Percentiles rank a stretch among this genome's conserved stretches.
Conservation (phyloP, 1,284 basidiomycete genomes). For the Erythrobasidium hasegawianum region DNA sequence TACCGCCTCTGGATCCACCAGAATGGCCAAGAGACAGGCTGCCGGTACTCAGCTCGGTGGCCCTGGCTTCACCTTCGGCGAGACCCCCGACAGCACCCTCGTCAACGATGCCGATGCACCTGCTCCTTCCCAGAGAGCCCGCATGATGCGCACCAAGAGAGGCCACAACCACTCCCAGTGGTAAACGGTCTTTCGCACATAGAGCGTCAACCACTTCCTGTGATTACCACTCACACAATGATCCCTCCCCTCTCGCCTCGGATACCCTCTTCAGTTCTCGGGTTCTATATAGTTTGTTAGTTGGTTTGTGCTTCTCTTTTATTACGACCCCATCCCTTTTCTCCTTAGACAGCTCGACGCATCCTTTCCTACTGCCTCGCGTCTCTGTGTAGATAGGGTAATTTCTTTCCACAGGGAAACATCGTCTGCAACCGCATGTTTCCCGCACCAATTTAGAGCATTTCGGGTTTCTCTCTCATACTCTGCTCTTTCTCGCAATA, state of each 20-base stretch:
- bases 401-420: neutral
- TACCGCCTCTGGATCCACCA: neutral
- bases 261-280: neutral
- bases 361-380: neutral
- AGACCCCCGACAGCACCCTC: conserved; percentile 1
- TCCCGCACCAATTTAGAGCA: neutral
- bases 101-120: neutral
- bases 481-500: neutral
- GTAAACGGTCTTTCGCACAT: neutral
- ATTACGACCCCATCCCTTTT: neutral
- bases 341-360: conserved; percentile 4
- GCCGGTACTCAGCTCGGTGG: neutral
- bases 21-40: neutral
- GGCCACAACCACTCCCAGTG: neutral
- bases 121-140: neutral
- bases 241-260: neutral
- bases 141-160: neutral
- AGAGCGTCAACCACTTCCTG: neutral
- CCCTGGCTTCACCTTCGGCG: neutral
- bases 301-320: conserved; percentile 1
- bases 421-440: conserved; percentile 4
- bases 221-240: too few relatives aligned
- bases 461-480: neutral
- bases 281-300: neutral
- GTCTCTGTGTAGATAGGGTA: conserved; percentile 4